Evolutionary conservation across 768 basidiomycete species (phyloP), one percentile per base, ranked within the genome.

Genomic region (Russula sp.): DNA sequence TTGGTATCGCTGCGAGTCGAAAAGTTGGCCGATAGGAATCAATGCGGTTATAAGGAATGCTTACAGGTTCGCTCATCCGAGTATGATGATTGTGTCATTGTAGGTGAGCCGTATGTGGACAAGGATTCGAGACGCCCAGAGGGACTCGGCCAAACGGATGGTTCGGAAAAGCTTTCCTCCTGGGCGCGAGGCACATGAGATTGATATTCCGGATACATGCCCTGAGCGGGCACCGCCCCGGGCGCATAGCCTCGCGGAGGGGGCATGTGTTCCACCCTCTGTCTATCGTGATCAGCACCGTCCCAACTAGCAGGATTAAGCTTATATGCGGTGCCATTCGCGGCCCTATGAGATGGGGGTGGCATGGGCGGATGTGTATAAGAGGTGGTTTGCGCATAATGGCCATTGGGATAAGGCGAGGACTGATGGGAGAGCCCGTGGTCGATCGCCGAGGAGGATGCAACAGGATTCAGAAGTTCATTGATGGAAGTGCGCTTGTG

Each of bases 241-340:
- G 54, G 60, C 20, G 51, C 53, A 59, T 63, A 66, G 4, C 53
- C 60, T 57, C 65, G 65, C 35, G 61, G 57, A 32, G 55, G 58
- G 0, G 39, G 50, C 61, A 59, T 68, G 60, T 57, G 39, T 13
- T 66, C 65, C 32, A 50, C 31, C 27, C 65, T 55, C n/a, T 62
- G 65, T 27, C 59, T 76, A 66, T 72, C 74, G 71, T 70, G 73
- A 65, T 74, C 77, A 55, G 68, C 73, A 52, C 67, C 74, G 70
- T 78, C 79, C 85, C 86, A 87, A 68, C 73, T 83, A 6, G 86
- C 86, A 11, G 84, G 82, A 45, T 84, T 79, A n/a, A 87, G 80
- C 69, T 82, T 78, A 68, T 78, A 87, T 27, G 79, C 51, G 71
- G 11, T 56, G 40, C 66, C 57, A n/a, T 68, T 61, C 1, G 55